Base-by-base conservation (phyloP, 2,329 filamentous ascomycete genomes). In the Claviceps maximensis region DNA sequence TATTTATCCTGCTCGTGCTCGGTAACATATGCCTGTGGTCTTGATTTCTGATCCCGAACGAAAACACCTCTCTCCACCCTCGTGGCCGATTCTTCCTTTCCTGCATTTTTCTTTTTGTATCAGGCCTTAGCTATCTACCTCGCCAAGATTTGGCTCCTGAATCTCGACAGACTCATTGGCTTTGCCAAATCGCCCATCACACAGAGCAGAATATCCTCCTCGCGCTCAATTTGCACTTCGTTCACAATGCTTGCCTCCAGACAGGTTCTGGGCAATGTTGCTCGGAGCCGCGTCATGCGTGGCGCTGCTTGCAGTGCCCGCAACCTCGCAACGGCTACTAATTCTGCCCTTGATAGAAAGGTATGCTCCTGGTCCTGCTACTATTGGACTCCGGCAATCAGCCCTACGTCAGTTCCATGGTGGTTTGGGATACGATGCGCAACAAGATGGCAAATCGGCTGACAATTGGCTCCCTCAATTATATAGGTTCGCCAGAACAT, bases 281-380 rank as follows among this genome's bases (percentile, higher is more conserved):
- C 80, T 76, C 80, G 79, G 73, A 74, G 74, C 72, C 78, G 82
- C 65, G 74, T 73, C 67, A 63, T 74, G 57, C 68, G 68, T 62
- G 68, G 73, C 63, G 72, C 74, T 70, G 73, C 82, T 78, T 71
- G 83, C 65, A 74, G 79, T 67, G 69, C 83, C 65, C 79, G 83
- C 63, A 77, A 83, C 63, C 83, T 96, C 77, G 91, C 91, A 59
- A 94, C 90, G 63, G 86, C 89, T 67, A 79, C 82, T 65, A 88
- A 95, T 74, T 83, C 83, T 67, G 82, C 89, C 63, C 84, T 98
- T 62, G 87, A 90, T 76, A 84, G 84, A 76, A 95, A 96, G 86
- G 93, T 80, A 68, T 60, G 74, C 29, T 48, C 12, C 19, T 45
- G 29, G 21, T 38, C 46, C 21, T 13, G 3, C 29, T 12, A 17